Conservation (phyloP, 2,329 filamentous ascomycete species). For the Xylaria sp. region DNA sequence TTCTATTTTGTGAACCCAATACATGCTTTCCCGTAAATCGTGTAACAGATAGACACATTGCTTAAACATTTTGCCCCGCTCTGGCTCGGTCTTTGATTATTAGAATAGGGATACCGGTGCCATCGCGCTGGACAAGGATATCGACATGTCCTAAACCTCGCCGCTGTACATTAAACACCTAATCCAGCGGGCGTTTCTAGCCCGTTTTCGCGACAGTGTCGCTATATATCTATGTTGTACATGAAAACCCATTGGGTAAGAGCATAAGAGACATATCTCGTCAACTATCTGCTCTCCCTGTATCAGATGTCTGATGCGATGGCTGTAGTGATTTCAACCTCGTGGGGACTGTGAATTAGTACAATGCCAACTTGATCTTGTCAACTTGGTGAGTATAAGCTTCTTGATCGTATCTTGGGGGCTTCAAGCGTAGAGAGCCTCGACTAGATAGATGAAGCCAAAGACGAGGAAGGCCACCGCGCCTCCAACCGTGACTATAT, state of each 20-base stretch:
- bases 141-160: slow-evolving; percentile 25
- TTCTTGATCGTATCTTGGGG: background rate
- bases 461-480: slow-evolving; percentile 91
- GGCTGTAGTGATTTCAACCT: slow-evolving; percentile 6
- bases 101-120: slow-evolving; percentile 14
- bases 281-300: background rate
- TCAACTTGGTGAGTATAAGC: background rate
- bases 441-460: slow-evolving; percentile 89
- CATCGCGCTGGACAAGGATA: slow-evolving; percentile 13
- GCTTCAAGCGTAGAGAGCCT: slow-evolving; percentile 71
- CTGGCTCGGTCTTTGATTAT: slow-evolving; percentile 7
- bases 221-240: slow-evolving; percentile 35
- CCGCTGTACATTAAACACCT: slow-evolving; percentile 11
- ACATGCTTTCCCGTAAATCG: slow-evolving; percentile 10
- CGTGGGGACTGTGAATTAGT: slow-evolving; percentile 33
- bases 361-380: slow-evolving; percentile 21
- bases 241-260: slow-evolving; percentile 19
- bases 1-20: slow-evolving; percentile 17
- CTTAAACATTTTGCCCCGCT: background rate
- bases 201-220: slow-evolving; percentile 3
- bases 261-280: slow-evolving; percentile 8
- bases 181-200: slow-evolving; percentile 19
- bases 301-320: slow-evolving; percentile 30
- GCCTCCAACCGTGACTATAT: slow-evolving; percentile 96
- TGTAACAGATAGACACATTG: slow-evolving; percentile 1